Evolutionary conservation across 768 basidiomycete genomes (phyloP).

Genomic region (Pisolithus microcarpus): DNA sequence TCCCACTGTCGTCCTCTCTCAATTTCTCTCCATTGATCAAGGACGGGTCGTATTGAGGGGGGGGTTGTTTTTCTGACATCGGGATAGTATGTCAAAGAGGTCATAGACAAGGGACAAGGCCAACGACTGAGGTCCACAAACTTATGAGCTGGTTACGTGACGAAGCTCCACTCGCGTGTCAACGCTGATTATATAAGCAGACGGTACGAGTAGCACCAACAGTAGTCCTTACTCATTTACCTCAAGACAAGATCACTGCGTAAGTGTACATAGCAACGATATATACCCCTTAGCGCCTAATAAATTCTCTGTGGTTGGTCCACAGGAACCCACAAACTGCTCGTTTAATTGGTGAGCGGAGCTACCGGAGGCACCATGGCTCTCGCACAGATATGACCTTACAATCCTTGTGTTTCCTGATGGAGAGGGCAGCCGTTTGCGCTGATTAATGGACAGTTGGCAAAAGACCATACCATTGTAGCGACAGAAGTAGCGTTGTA

Average conservation of each 20-base stretch:
- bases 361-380: not conserved
- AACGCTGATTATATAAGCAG: no score
- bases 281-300: not conserved
- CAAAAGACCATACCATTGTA: not conserved
- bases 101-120: slow-evolving; percentile 5
- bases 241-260: not conserved
- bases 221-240: no score
- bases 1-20: slow-evolving; percentile 3
- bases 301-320: not conserved
- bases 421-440: slow-evolving; percentile 7
- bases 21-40: slow-evolving; percentile 5
- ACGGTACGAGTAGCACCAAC: no score
- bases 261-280: not conserved
- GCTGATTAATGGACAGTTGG: not conserved
- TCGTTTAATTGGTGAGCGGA: not conserved
- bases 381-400: slow-evolving; percentile 8
- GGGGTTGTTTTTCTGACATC: slow-evolving; percentile 8
- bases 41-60: slow-evolving; percentile 2
- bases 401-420: slow-evolving; percentile 2
- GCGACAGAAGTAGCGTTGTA: not conserved
- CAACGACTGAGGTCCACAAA: no score
- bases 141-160: no score
- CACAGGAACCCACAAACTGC: no score
- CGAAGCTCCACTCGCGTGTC: no score
- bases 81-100: slow-evolving; percentile 1